phyloP scores from a whole-genome alignment of 257 asterid species.

The Przewalskia tangutica region DNA sequence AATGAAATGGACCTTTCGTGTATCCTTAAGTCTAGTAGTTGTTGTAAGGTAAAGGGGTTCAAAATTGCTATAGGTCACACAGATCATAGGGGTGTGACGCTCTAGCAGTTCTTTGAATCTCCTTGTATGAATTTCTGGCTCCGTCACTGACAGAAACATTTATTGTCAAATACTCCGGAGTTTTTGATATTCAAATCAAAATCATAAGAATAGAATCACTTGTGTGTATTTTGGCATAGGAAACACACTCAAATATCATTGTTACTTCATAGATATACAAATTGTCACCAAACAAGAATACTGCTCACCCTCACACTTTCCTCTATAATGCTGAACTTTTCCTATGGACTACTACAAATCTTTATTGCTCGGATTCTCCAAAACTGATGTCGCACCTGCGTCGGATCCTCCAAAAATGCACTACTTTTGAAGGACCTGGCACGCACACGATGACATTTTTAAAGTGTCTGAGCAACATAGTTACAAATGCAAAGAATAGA shows the following conservation, averaged over 20 bases:
- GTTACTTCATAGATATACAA: not conserved
- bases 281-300: not conserved
- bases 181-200: not conserved
- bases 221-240: not conserved
- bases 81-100: not conserved
- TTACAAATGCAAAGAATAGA: not conserved
- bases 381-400: no score
- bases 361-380: no score
- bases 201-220: not conserved
- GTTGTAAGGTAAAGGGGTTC: not conserved
- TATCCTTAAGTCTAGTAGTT: not conserved
- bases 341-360: not conserved
- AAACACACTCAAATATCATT: not conserved
- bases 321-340: not conserved
- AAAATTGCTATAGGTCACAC: not conserved
- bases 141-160: not conserved
- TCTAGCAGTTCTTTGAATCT: not conserved
- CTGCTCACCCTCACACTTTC: not conserved
- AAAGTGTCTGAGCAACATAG: no score
- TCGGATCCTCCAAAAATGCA: no score
- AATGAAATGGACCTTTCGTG: slow-evolving; percentile 1
- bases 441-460: no score
- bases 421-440: no score
- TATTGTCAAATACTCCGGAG: not conserved
- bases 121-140: not conserved